Percentiles rank a stretch among this genome's conserved stretches.
Conservation (phyloP, 1,139 yeast species). For the Hyphopichia buzzinii region DNA sequence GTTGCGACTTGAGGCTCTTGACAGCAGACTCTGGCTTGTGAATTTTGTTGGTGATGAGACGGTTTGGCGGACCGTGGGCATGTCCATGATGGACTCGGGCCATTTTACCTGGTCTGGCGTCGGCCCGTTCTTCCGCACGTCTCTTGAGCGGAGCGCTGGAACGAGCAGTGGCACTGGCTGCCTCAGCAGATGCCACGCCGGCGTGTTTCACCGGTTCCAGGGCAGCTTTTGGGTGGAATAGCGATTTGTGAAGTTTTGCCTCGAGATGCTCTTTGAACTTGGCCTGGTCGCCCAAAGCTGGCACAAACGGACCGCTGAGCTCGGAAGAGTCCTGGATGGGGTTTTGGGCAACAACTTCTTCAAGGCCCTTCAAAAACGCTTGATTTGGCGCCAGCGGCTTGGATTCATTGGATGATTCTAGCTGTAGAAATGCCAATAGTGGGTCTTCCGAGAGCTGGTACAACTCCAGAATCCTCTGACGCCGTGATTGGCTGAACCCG, state of each 20-base stretch:
- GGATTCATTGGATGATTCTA: not conserved
- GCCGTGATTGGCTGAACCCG: too few relatives aligned
- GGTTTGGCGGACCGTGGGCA: constrained; percentile 3
- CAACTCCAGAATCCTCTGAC: constrained; percentile 3
- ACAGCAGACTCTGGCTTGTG: constrained; percentile 11
- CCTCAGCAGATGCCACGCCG: not conserved
- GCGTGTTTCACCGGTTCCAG: too few relatives aligned
- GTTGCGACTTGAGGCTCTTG: constrained; percentile 19
- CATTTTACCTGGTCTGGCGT: not conserved
- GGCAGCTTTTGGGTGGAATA: constrained; percentile 1
- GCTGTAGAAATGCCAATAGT: not conserved
- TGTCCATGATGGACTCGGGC: constrained; percentile 1
- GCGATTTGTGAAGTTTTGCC: not conserved
- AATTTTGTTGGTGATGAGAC: constrained; percentile 3
- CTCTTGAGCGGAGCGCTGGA: not conserved
- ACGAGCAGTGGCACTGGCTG: not conserved
- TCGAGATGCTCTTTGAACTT: not conserved
- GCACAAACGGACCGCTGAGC: not conserved
- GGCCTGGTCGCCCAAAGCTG: not conserved
- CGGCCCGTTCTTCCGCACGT: not conserved
- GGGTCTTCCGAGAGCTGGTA: constrained; percentile 4
- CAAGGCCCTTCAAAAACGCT: not conserved
- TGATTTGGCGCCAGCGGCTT: not conserved
- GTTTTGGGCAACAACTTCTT: not conserved
- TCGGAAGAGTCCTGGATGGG: not conserved